Evolutionary conservation across 768 basidiomycete species (phyloP).

Genomic region (Boletus reticuloceps): DNA sequence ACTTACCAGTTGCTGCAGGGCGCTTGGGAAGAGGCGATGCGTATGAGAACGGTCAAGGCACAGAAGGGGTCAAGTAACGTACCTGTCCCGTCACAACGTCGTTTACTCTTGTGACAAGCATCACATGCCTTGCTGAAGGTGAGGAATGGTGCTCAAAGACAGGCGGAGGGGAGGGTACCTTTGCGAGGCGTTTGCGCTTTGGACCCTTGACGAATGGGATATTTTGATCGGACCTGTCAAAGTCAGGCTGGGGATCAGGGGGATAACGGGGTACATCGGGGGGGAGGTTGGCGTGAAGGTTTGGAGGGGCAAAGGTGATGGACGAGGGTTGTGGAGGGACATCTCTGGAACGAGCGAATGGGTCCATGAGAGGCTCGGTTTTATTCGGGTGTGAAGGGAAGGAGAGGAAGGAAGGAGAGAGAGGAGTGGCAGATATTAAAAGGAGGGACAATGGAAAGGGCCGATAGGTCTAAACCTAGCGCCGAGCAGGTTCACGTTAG

Average conservation of each 20-base stretch:
- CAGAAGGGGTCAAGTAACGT: constrained; percentile 23
- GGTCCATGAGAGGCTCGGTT: constrained; percentile 34
- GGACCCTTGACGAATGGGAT: constrained; percentile 49
- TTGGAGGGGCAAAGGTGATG: constrained; percentile 25
- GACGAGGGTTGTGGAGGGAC: constrained; percentile 13
- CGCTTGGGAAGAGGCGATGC: constrained; percentile 38
- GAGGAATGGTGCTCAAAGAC: neutral
- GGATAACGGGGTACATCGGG: constrained; percentile 22
- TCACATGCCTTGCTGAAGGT: constrained; percentile 58
- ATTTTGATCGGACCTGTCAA: constrained; percentile 30
- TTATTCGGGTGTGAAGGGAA: neutral
- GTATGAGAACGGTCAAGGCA: constrained; percentile 5
- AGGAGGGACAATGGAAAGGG: constrained; percentile 25
- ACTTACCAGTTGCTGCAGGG: constrained; percentile 80
- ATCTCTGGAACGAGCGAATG: constrained; percentile 28
- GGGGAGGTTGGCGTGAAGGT: constrained; percentile 13
- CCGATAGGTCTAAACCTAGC: constrained; percentile 26
- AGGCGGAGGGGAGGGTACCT: constrained; percentile 32
- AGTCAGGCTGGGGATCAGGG: constrained; percentile 18
- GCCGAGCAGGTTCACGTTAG: constrained; percentile 25
- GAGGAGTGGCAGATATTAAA: constrained; percentile 21
- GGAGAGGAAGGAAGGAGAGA: neutral
- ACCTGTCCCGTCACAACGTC: constrained; percentile 82
- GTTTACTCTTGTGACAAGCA: constrained; percentile 82
- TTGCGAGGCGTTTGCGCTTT: constrained; percentile 54